phyloP scores from a whole-genome alignment of 1,284 basidiomycete genomes.

The Jaminaea rosea region DNA sequence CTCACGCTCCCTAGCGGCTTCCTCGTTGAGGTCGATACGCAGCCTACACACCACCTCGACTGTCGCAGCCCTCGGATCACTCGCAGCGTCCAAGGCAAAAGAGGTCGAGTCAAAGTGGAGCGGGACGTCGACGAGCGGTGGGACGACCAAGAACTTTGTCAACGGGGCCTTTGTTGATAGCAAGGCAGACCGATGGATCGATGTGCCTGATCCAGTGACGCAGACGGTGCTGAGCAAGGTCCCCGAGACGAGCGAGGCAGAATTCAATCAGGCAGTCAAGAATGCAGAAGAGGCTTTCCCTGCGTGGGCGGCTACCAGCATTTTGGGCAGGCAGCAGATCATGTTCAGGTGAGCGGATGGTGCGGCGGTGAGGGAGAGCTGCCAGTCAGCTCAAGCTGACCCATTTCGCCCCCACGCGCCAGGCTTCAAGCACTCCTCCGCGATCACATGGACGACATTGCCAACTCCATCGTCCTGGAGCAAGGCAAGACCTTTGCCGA shows the following conservation, averaged over 20 bases:
- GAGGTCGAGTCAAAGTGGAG: conserved; percentile 56
- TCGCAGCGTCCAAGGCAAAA: conserved; percentile 25
- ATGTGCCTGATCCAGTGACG: conserved; percentile 78
- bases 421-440: conserved; percentile 48
- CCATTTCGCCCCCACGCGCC: not conserved
- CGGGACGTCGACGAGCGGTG: conserved; percentile 72
- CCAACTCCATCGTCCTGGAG: conserved; percentile 40
- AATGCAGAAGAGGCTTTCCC: conserved; percentile 81
- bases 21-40: too few relatives aligned
- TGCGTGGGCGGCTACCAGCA: conserved; percentile 75
- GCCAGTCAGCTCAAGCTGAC: not conserved
- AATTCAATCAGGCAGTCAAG: conserved; percentile 77
- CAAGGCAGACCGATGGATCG: conserved; percentile 66
- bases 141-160: conserved; percentile 67
- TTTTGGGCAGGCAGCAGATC: conserved; percentile 78
- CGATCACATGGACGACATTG: conserved; percentile 49
- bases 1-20: too few relatives aligned
- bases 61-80: conserved; percentile 18
- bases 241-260: conserved; percentile 72
- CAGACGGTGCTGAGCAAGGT: conserved; percentile 80
- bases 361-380: not conserved
- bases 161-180: conserved; percentile 78
- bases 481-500: conserved; percentile 54
- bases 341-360: conserved; percentile 64
- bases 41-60: conserved; percentile 8